Evolutionary conservation across 2,329 filamentous ascomycete species (phyloP), one percentile per base, ranked within the genome.

Genomic region (Fusarium sp.): DNA sequence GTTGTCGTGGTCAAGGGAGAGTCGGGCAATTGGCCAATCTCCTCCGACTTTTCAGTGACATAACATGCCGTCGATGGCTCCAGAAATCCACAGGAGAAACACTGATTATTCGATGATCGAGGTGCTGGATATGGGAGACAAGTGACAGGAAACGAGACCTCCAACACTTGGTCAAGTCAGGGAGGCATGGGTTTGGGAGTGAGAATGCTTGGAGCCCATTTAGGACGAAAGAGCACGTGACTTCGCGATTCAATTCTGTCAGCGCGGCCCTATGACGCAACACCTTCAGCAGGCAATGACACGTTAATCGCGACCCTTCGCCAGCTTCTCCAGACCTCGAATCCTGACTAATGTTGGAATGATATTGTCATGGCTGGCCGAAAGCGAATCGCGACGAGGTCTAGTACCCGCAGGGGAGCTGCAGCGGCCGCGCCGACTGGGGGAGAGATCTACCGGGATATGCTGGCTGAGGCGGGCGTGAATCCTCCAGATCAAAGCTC

Each of bases 391-490:
- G 78, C 66, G 35, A 73, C 77, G 45, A 76, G 73, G 64, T 76
- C 76, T 27, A 78, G 72, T 50, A 73, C 63, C 64, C 73, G 75
- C 25, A 66, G 70, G 23, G 63, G 50, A 39, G 73, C 60, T 45
- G 70, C 64, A 9, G 67, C 61, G 9, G 67, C 72, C 10, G 67
- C 50, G 30, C 69, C 76, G 20, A 77, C 73, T n/a, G 80, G 77
- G 11, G 82, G 83, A 25, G 80, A 84, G 32, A 82, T 89, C 37
- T 88, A 88, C 75, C 82, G 80, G 48, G 83, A 88, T 70, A 87
- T 89, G 86, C 82, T 89, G 37, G 80, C 80, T 14, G 87, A 88
- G 72, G 87, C 84, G n/a, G 84, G 86, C n/a, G 81, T 87, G 32
- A 79, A 79, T 48, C 66, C 72, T 27, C 71, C 65, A 30, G 66